Evolutionary conservation across 768 basidiomycete genomes (phyloP).

Genomic region (Coprinopsis cinerea): DNA sequence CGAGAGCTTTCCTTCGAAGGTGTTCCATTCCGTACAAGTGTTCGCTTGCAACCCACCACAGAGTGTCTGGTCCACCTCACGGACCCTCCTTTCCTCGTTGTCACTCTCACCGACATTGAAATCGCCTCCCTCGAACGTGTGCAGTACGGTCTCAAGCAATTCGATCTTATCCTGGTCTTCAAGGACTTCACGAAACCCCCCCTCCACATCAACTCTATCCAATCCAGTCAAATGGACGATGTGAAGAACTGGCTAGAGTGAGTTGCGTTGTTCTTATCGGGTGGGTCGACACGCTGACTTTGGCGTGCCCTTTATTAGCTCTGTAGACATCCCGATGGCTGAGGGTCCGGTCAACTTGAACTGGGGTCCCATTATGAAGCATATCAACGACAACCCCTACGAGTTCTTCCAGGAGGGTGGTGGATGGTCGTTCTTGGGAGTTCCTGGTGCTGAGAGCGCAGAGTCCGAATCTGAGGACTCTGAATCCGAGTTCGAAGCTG

Average conservation of each 20-base stretch:
- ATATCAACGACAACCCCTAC: conserved; percentile 91
- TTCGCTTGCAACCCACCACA: conserved; percentile 91
- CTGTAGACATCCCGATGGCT: conserved; percentile 92
- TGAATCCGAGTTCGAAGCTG: conserved; percentile 50
- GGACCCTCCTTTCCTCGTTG: conserved; percentile 93
- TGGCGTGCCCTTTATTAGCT: no score
- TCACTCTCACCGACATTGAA: conserved; percentile 92
- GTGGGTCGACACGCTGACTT: no score
- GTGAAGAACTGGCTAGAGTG: conserved; percentile 99
- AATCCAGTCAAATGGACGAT: conserved; percentile 83
- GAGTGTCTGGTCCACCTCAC: conserved; percentile 95
- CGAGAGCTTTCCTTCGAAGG: conserved; percentile 95
- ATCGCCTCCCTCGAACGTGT: conserved; percentile 96
- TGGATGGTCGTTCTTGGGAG: conserved; percentile 87
- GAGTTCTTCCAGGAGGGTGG: conserved; percentile 97
- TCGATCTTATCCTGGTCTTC: conserved; percentile 96
- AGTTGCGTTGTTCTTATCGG: conserved; percentile 23
- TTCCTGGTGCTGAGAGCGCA: conserved; percentile 58
- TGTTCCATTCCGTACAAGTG: conserved; percentile 93
- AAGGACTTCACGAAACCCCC: conserved; percentile 92
- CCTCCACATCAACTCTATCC: conserved; percentile 95
- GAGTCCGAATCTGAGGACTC: conserved; percentile 40
- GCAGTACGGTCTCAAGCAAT: conserved; percentile 92
- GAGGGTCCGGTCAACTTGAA: conserved; percentile 97
- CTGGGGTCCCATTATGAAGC: conserved; percentile 99